These are phyloP conservation scores for Tillandsia leiboldiana DNA, from an alignment of 176 grass and related monocot species.

Conservation along the genomic window DNA sequence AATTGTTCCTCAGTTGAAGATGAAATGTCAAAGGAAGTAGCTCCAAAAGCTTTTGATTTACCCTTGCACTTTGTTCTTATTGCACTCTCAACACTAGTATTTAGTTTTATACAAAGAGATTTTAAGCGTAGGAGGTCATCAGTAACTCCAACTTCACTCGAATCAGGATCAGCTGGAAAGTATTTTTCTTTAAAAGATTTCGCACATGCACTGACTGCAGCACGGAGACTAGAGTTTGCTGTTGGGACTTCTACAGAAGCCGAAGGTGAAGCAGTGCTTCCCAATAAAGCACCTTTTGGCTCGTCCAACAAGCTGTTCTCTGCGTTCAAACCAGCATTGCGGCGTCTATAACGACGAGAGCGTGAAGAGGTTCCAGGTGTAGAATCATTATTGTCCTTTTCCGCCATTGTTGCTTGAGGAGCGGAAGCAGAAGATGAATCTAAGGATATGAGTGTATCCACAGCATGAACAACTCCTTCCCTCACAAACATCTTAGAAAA, in stretches of 20 bases:
- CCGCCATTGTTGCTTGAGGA: constrained; percentile 28
- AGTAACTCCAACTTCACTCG: constrained; percentile 51
- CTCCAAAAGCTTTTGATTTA: constrained; percentile 50
- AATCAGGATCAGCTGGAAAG: constrained; percentile 45
- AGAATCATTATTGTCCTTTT: constrained; percentile 31
- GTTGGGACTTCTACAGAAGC: constrained; percentile 26
- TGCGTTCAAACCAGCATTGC: constrained; percentile 23
- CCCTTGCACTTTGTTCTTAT: constrained; percentile 57
- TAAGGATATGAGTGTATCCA: constrained; percentile 52
- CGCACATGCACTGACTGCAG: constrained; percentile 55
- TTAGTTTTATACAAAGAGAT: constrained; percentile 60
- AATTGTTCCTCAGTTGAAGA: constrained; percentile 49
- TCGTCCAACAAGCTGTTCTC: constrained; percentile 42
- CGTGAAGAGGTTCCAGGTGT: constrained; percentile 38
- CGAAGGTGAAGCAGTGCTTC: constrained; percentile 21
- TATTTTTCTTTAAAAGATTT: constrained; percentile 76
- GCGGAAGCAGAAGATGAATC: constrained; percentile 30
- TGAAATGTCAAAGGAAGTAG: constrained; percentile 38
- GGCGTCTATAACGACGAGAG: constrained; percentile 50
- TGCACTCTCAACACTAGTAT: constrained; percentile 35
- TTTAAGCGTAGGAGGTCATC: constrained; percentile 64
- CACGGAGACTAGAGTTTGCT: constrained; percentile 37
- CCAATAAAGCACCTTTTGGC: constrained; percentile 35
- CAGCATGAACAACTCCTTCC: constrained; percentile 89
- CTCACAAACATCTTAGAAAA: constrained; percentile 84